Conservation (phyloP, 2,329 filamentous ascomycete species). For the Arachnomyces sp. region DNA sequence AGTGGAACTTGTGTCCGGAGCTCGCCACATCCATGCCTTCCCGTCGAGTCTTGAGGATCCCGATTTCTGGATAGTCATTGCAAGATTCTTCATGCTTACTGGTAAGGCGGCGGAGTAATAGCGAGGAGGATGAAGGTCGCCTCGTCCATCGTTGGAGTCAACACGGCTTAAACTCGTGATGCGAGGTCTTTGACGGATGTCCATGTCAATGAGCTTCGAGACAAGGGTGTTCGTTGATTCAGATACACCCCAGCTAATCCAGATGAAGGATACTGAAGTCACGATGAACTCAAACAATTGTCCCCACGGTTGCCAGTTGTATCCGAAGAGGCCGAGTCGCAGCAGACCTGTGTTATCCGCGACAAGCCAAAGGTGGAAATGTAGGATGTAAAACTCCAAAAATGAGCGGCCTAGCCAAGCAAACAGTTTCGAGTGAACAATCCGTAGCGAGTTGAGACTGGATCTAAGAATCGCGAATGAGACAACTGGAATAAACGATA, state of each 20-base stretch:
- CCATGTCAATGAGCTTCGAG: conserved; percentile 30
- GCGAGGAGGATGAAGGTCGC: no score
- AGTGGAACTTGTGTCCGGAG: no score
- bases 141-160: not conserved
- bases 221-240: conserved; percentile 22
- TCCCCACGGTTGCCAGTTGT: conserved; percentile 3
- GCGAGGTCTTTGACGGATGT: conserved; percentile 10
- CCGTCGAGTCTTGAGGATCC: no score
- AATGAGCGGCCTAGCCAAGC: conserved; percentile 51
- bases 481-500: conserved; percentile 49
- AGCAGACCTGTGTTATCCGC: conserved; percentile 51
- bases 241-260: conserved; percentile 32
- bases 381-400: conserved; percentile 54
- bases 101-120: no score
- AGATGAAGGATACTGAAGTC: conserved; percentile 38
- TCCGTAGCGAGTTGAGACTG: conserved; percentile 33
- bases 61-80: no score
- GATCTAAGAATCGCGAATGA: conserved; percentile 49
- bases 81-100: no score
- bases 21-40: no score
- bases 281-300: conserved; percentile 28
- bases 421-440: conserved; percentile 40
- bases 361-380: conserved; percentile 56
- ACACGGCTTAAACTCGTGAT: not conserved
- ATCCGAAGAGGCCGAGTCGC: conserved; percentile 23